These are phyloP conservation scores for Gossypium bickii DNA, from an alignment of 345 rosid genomes.

Conservation along the genomic window DNA sequence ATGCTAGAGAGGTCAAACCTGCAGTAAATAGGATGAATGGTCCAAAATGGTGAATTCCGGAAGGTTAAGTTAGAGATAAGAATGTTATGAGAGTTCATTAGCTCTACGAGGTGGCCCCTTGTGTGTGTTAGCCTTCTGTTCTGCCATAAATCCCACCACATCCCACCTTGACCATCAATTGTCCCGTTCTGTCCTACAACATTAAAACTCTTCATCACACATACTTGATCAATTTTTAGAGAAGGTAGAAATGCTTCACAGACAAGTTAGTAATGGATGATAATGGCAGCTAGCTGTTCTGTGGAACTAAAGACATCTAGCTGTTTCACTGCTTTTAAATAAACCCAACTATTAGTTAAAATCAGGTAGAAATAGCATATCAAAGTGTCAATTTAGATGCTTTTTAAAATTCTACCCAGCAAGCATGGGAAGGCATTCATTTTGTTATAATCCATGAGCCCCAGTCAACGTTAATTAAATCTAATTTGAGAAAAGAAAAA, in stretches of 20 bases:
- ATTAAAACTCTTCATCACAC: neutral
- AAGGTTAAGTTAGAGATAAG: conserved; percentile 87
- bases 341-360: neutral
- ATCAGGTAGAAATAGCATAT: neutral
- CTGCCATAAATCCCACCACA: conserved; percentile 99
- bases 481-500: neutral
- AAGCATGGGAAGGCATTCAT: neutral
- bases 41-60: conserved; percentile 93
- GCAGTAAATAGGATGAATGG: conserved; percentile 92
- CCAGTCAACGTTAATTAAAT: neutral
- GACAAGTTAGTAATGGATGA: neutral
- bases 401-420: neutral
- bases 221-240: neutral
- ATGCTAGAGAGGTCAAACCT: conserved; percentile 43
- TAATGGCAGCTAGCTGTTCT: neutral
- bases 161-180: conserved; percentile 86
- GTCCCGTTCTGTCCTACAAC: conserved; percentile 84
- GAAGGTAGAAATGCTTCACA: neutral
- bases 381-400: neutral
- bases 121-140: conserved; percentile 81
- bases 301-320: neutral
- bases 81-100: conserved; percentile 69
- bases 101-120: conserved; percentile 90
- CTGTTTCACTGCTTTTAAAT: conserved; percentile 14
- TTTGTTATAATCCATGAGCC: neutral